Percentiles rank a stretch among this genome's conserved stretches.
Conservation (phyloP, 2,329 filamentous ascomycete species). For the Tympanopsis confertula region DNA sequence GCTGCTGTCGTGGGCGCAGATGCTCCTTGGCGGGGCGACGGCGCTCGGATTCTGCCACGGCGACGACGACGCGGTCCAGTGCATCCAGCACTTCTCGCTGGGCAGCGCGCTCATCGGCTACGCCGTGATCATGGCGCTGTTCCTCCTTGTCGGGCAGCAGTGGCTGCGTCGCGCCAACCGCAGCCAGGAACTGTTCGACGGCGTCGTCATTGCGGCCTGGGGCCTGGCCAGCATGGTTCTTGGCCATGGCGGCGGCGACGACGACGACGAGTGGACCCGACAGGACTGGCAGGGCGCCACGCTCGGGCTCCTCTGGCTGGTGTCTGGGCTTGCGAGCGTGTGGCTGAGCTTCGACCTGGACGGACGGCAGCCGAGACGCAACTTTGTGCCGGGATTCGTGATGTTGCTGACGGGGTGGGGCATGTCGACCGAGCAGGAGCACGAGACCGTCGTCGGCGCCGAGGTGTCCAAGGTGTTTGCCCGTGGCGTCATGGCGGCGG, state of each 20-base stretch:
- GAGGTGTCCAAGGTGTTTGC: conserved; percentile 85
- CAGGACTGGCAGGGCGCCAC: conserved; percentile 96
- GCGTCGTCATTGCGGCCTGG: conserved; percentile 81
- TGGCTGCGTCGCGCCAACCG: conserved; percentile 75
- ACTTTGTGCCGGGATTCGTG: conserved; percentile 84
- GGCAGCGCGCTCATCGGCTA: conserved; percentile 92
- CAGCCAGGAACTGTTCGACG: conserved; percentile 96
- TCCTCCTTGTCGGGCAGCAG: conserved; percentile 76
- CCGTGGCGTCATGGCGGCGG: conserved; percentile 87
- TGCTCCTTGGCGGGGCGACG: conserved; percentile 91
- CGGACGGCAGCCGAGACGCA: conserved; percentile 74
- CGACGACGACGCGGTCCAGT: conserved; percentile 76
- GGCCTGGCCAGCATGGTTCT: conserved; percentile 97
- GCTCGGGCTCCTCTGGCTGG: conserved; percentile 99
- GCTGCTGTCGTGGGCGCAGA: conserved; percentile 78
- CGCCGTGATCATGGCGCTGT: conserved; percentile 72
- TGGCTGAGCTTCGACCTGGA: conserved; percentile 82
- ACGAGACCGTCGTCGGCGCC: conserved; percentile 70
- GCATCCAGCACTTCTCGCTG: conserved; percentile 96
- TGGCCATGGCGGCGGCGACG: conserved; percentile 77
- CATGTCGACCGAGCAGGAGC: conserved; percentile 77
- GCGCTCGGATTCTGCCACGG: conserved; percentile 82
- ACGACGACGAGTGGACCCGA: conserved; percentile 66
- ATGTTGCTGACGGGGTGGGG: conserved; percentile 87
- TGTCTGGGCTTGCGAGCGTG: conserved; percentile 76